Evolutionary conservation across 2,329 filamentous ascomycete genomes (phyloP), one percentile per base, ranked within the genome.

Genomic region (Aspergillus sergii): DNA sequence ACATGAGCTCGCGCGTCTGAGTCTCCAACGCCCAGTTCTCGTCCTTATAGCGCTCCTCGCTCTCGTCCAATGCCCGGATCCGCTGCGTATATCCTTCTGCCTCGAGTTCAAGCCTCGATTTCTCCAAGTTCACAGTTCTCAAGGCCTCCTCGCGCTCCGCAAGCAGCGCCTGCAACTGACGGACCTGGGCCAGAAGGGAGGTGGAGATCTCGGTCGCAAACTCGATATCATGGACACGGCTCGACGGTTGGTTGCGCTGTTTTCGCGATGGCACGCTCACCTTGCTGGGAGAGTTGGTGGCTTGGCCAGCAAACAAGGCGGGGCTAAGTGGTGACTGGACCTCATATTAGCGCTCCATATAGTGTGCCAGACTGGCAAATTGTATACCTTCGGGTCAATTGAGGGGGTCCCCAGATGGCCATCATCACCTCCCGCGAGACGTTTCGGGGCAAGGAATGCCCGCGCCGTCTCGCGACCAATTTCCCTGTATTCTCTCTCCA

Each of bases 141-240:
- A 97, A 82, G 54, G 92, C 85, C 58, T 97, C 94, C 67, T 99
- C 95, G 69, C 93, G 91, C 79, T 98, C 93, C 0, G 90, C 86
- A 12, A 99, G 85, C 19, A 96, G 83, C 2, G 89, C 86, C 77
- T 99, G 95, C 60, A 99, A 81, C 74, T 95, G 93, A 66, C 95
- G 90, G 57, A 99, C 91, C 80, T 98, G 95, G n/a, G 91, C 89
- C 58, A 99, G 89, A 58, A 99, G 84, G 2, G 93, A 97, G 7
- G 93, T 97, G 74, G 93, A 97, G 72, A 99, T 97, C 75, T 99
- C 94, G 57, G 95, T 94, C n/a, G 94, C 95, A 74, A 99, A 96
- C 71, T 97, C 93, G 74, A 99, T 96, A 73, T 99, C 95, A 75
- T 98, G 93, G 14, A 96, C 90, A 58, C 94, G 89, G 74, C 89